Conservation (phyloP, 805 yeast species). For the Starmerella sp. region DNA sequence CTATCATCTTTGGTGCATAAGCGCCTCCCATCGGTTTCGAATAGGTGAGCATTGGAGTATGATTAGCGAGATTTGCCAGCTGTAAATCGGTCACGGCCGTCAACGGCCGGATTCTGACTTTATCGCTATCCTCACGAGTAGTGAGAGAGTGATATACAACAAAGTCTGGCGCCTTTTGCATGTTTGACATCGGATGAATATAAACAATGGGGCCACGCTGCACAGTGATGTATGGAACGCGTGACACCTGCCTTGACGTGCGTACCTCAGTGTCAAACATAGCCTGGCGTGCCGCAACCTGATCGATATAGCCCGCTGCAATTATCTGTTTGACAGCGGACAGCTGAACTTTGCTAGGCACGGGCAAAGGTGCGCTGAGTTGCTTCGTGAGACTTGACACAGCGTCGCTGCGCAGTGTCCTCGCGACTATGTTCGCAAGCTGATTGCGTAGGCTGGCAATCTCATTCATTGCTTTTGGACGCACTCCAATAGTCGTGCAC, state of each 20-base stretch:
- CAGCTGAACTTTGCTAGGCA: constrained; percentile 60
- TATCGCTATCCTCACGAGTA: constrained; percentile 36
- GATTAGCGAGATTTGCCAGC: constrained; percentile 63
- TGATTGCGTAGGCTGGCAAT: constrained; percentile 72
- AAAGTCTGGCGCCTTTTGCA: constrained; percentile 65
- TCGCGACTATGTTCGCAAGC: constrained; percentile 59
- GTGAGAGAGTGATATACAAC: constrained; percentile 63
- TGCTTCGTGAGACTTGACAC: constrained; percentile 41
- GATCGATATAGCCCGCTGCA: constrained; percentile 87
- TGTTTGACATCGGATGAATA: constrained; percentile 67
- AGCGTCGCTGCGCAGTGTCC: constrained; percentile 33
- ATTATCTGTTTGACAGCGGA: constrained; percentile 81
- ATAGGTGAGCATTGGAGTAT: constrained; percentile 61
- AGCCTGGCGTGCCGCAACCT: constrained; percentile 65
- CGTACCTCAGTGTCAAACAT: constrained; percentile 53
- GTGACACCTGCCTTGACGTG: constrained; percentile 42
- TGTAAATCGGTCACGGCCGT: constrained; percentile 68
- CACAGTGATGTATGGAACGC: constrained; percentile 43
- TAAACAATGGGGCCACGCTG: constrained; percentile 34
- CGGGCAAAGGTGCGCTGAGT: constrained; percentile 39
- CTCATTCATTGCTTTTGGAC: constrained; percentile 78
- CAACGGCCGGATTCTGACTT: constrained; percentile 58
- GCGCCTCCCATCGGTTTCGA: constrained; percentile 91
- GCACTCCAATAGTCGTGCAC: constrained; percentile 49
- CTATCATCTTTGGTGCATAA: constrained; percentile 61